These are phyloP conservation scores for Phtheirospermum japonicum DNA, from an alignment of 257 asterid genomes.

Conservation along the genomic window DNA sequence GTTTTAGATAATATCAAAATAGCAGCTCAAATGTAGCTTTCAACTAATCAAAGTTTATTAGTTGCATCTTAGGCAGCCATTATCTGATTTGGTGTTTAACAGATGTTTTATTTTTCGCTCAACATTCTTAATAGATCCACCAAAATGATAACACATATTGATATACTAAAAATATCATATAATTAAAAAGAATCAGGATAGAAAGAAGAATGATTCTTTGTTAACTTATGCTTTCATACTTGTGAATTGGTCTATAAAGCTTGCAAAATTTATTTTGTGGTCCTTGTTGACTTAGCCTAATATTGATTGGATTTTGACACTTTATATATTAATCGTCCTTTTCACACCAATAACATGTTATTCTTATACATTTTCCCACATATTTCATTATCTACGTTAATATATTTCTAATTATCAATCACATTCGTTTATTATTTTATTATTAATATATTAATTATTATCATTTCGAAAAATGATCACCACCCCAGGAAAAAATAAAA, in stretches of 20 bases:
- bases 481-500: too few species aligned
- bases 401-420: too few species aligned
- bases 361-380: too few species aligned
- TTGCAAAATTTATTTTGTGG: background rate
- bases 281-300: background rate
- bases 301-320: background rate
- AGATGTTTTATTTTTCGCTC: background rate
- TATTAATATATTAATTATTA: too few species aligned
- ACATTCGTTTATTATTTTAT: too few species aligned
- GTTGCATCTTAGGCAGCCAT: background rate
- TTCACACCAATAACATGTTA: too few species aligned
- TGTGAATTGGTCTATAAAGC: conserved; percentile 16
- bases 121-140: background rate
- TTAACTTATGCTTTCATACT: background rate
- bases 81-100: background rate
- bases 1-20: too few species aligned
- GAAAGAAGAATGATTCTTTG: too few species aligned
- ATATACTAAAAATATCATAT: background rate
- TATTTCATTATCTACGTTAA: too few species aligned
- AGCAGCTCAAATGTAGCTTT: background rate
- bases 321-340: too few species aligned
- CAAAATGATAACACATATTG: background rate
- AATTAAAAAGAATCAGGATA: background rate
- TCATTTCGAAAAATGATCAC: too few species aligned
- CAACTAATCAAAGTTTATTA: background rate